Evolutionary conservation across 768 basidiomycete species (phyloP), one percentile per base, ranked within the genome.

Genomic region (Leccinum boreale): DNA sequence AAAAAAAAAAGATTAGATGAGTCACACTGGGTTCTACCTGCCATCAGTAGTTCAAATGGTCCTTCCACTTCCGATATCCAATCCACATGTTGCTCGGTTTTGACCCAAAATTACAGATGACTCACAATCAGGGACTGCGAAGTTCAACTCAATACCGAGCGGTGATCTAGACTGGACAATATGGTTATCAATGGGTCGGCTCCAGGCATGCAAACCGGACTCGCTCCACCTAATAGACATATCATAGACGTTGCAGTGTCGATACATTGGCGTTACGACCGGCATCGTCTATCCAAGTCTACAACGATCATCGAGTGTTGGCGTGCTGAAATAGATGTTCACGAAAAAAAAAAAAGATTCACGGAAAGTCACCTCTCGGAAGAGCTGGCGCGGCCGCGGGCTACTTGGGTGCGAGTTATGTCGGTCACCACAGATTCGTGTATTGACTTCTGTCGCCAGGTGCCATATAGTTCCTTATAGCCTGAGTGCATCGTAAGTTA

Each of bases 321-420:
- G 36, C 49, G 4, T 42, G 54, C 47, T 50, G 21, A 21, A n/a
- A 7, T 31, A 10, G 29, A 31, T 44, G 26, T 14, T 15, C 31
- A 17, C 39, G 24, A 31, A 26, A 35, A 24, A 46, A 31, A 26
- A 35, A 24, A 46, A 53, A 17, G 17, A 29, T 17, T 15, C 31
- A n/a, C 39, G 24, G 23, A 26, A 35, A 24, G 29, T 26, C 48
- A 52, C 39, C 62, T 55, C 56, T 35, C 5, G 33, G 35, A 35
- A 35, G 31, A 33, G 12, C 12, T 33, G 31, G 94, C 92, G 92
- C 60, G 94, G 94, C 10, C 78, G 91, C 57, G 94, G 94, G 8
- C 77, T 88, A 70, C 75, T 97, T 45, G 94, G 94, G 88, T 92
- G 60, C 64, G 85, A 39, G 29, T 17, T 23, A 46, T n/a, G 45